Evolutionary conservation across 139 green algal species (phyloP).

Genomic region (Chlorokybus atmophyticus): DNA sequence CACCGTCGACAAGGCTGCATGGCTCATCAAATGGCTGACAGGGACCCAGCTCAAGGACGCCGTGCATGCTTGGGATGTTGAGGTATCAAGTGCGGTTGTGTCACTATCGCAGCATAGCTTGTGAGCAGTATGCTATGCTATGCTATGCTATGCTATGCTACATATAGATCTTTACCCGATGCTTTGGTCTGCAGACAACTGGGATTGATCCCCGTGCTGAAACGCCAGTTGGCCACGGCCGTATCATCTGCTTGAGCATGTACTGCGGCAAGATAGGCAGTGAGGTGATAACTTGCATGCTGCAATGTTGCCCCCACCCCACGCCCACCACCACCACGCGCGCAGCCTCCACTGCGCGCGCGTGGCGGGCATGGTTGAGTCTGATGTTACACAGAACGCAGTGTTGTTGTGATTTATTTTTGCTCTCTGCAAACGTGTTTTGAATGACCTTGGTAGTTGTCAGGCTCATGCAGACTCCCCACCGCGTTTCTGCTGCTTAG

Average conservation of each 20-base stretch:
- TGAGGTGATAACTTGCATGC: too few relatives aligned
- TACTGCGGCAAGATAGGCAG: slow-evolving; percentile 65
- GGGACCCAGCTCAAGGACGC: slow-evolving; percentile 1
- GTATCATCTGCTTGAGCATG: slow-evolving; percentile 69
- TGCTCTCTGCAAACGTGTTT: too few relatives aligned
- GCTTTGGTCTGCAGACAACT: slow-evolving; percentile 10
- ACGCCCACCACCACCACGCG: too few relatives aligned
- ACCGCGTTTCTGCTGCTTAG: too few relatives aligned
- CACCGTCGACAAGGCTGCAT: slow-evolving; percentile 4
- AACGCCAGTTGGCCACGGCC: slow-evolving; percentile 77
- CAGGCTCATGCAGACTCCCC: too few relatives aligned
- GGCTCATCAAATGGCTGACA: slow-evolving; percentile 8
- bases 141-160: background rate
- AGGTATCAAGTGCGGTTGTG: slow-evolving; percentile 39
- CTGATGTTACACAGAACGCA: too few relatives aligned
- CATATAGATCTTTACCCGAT: slow-evolving; percentile 2
- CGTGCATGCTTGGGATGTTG: slow-evolving; percentile 77
- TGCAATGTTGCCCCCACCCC: too few relatives aligned
- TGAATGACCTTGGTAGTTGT: too few relatives aligned
- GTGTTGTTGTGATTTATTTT: too few relatives aligned
- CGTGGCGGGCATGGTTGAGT: too few relatives aligned
- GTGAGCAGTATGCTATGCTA: background rate
- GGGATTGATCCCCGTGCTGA: slow-evolving; percentile 76
- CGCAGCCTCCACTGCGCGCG: too few relatives aligned
- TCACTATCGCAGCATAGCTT: slow-evolving; percentile 16